Percentiles rank a stretch among this genome's conserved stretches.
Evolutionary conservation across 768 basidiomycete species (phyloP).

Genomic region (Trametes villosa): DNA sequence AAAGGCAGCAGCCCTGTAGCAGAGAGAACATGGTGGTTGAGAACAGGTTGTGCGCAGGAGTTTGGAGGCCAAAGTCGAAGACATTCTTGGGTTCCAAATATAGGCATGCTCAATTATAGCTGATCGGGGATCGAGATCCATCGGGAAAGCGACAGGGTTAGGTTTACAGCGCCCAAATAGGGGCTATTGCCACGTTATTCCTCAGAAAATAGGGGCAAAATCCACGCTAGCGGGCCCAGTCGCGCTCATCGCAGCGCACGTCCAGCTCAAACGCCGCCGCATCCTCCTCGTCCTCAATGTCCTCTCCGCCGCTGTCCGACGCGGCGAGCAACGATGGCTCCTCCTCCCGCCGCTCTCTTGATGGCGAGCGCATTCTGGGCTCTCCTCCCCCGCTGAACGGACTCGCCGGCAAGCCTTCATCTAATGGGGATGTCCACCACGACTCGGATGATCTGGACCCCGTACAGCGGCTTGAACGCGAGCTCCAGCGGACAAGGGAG

Average conservation of each 20-base stretch:
- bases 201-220: background rate
- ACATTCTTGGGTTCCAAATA: background rate
- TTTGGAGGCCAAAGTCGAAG: background rate
- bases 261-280: constrained; percentile 6
- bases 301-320: constrained; percentile 21
- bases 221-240: background rate
- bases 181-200: background rate
- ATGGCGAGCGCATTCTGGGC: constrained; percentile 27
- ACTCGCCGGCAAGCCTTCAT: constrained; percentile 26
- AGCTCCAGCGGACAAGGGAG: constrained; percentile 73
- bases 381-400: constrained; percentile 34
- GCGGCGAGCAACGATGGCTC: constrained; percentile 19
- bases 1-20: too few species aligned
- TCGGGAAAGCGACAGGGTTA: background rate
- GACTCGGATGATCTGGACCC: constrained; percentile 52
- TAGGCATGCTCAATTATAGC: constrained; percentile 5
- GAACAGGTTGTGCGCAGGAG: background rate
- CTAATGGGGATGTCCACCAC: constrained; percentile 29
- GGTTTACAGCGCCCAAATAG: background rate
- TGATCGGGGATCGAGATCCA: constrained; percentile 14
- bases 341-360: constrained; percentile 32
- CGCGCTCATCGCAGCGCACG: background rate
- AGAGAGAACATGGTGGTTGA: background rate
- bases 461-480: constrained; percentile 64
- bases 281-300: constrained; percentile 9